A percentile compares a stretch with the other conserved stretches of the same genome.
Evolutionary conservation across 306 rosid genomes (phyloP).

Genomic region (Datisca glomerata): DNA sequence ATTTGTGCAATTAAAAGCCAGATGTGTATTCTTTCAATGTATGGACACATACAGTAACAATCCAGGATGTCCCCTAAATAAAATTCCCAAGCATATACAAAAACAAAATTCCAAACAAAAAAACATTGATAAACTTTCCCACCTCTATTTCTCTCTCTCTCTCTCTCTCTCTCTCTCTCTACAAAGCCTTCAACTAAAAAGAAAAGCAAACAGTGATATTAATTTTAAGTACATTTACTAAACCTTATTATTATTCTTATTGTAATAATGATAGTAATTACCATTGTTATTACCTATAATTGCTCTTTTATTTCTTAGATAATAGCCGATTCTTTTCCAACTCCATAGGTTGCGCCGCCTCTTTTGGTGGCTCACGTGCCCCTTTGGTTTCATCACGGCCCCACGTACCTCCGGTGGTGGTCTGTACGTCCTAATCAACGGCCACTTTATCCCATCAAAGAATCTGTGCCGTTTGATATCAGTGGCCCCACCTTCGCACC

Average conservation of each 20-base stretch:
- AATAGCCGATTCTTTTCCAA: conserved; percentile 40
- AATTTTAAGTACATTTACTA: background rate
- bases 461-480: conserved; percentile 75
- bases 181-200: background rate
- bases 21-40: too few relatives aligned
- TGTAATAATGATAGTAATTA: conserved; percentile 29
- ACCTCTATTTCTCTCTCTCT: too few relatives aligned
- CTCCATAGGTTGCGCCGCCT: conserved; percentile 26
- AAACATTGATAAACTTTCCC: too few relatives aligned
- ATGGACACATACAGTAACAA: too few relatives aligned
- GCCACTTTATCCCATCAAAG: conserved; percentile 83
- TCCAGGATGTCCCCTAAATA: too few relatives aligned
- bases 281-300: conserved; percentile 21
- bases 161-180: too few relatives aligned
- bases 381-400: conserved; percentile 23
- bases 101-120: too few relatives aligned
- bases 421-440: conserved; percentile 49
- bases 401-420: conserved; percentile 69
- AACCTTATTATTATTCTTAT: conserved; percentile 8
- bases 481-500: conserved; percentile 54
- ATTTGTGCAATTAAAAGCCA: too few relatives aligned
- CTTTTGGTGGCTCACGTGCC: conserved; percentile 17
- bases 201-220: background rate
- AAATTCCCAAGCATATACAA: too few relatives aligned
- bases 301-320: conserved; percentile 11